Evolutionary conservation across 768 basidiomycete species (phyloP), one percentile per base, ranked within the genome.

Genomic region (Phaeolepiota aurea): DNA sequence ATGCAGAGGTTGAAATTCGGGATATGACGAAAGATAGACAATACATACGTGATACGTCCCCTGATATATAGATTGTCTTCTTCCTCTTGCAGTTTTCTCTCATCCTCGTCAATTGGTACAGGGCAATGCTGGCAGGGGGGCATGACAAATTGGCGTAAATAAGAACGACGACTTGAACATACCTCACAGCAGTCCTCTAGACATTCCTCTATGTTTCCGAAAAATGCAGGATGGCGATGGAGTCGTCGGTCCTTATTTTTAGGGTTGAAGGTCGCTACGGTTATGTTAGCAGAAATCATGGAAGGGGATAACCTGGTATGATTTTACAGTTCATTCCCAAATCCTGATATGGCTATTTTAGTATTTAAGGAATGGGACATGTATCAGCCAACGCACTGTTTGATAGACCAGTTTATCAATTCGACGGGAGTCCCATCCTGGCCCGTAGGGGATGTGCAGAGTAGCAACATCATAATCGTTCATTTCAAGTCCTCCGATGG

Each of bases 171-270:
- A 28, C 7, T 7, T 7, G 25, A 13, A 48, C 45, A 5, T 44
- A 75, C 76, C 65, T 76, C 76, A 54, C 78, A 81, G 46, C 77
- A 79, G 40, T 80, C 79, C 44, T 73, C 75, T 14, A 79, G 40
- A 35, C 72, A 72, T 43, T 82, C 77, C 38, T 65, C 49, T 51
- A 74, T 66, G 0, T 67, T 74, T 4, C 79, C 78, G 44, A 79
- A 79, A 56, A 77, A 80, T 1, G 77, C 77, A 5, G 74, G 70
- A 46, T 82, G 77, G 20, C 77, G 74, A 61, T 82, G 78, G 2
- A 82, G 65, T 2, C 69, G 62, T 10, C 77, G 63, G 9, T 64
- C 68, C 46, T 78, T 74, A 56, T 80, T 79, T 59, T 76, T 78
- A 1, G 76, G 76, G 42, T 79, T 79, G 54, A 69, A 81, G 1